Evolutionary conservation across 257 asterid genomes (phyloP), one percentile per base, ranked within the genome.

Genomic region (Solanum corneliomulleri): DNA sequence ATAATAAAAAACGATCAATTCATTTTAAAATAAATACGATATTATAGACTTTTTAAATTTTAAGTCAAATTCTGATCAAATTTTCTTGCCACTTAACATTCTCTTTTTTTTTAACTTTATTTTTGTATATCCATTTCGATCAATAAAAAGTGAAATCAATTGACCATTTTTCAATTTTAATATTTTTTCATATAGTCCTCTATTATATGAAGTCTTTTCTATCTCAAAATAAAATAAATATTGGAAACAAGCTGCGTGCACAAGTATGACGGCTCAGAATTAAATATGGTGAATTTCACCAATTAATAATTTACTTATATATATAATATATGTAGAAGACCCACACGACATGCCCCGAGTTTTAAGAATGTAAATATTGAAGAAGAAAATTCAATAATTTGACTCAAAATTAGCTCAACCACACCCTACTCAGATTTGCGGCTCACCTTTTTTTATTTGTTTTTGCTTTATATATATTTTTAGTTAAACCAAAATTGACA

Each of bases 391-490:
- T 58, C 27, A 11, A 74, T 72, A 82, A 41, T 60, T 74, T 86
- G 86, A 89, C 76, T 45, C 62, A 25, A 60, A 52, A 7, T 81
- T 81, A 88, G 39, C 82, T 84, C 82, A 74, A 88, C 89, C 64
- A 60, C 82, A 80, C 82, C 41, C 25, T 3, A 49, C 87, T 83
- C 68, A 39, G 37, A 29, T 82, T 69, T 87, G 84, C 77, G 77
- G 77, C 87, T 87, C 68, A 3, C 33, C 29, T 3, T 41, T 7
- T 33, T 13, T 7, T 23, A 21, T 10, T 71, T 9, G 21, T 16
- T 85, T 71, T 45, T 27, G 23, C 20, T 85, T 42, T 4, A 12
- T 1, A 2, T 0, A 0, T 6, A 13, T 20, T 41, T 69, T 27
- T 23, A n/a, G 83, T 42, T n/a, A 76, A 25, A 69, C 29, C 49